Evolutionary conservation across 495 filamentous ascomycete species (phyloP).

Genomic region (Penicillium flavigenum): DNA sequence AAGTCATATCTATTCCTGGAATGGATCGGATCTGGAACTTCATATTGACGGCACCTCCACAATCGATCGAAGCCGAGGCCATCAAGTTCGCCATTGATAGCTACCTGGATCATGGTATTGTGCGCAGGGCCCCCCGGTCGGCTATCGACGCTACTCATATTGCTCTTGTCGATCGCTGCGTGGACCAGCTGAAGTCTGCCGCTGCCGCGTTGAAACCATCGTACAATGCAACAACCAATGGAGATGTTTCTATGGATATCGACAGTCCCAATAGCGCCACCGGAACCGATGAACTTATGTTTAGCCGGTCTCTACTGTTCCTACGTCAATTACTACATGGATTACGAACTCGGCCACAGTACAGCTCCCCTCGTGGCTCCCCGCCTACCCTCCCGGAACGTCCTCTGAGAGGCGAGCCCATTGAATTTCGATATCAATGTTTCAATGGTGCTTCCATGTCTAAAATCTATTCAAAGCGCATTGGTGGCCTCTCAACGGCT

Average conservation of each 20-base stretch:
- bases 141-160: constrained; percentile 71
- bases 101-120: constrained; percentile 61
- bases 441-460: constrained; percentile 60
- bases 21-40: constrained; percentile 83
- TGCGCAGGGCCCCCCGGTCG: constrained; percentile 41
- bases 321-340: constrained; percentile 57
- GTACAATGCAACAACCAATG: constrained; percentile 38
- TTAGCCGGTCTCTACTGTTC: constrained; percentile 63
- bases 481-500: constrained; percentile 69
- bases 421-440: constrained; percentile 71
- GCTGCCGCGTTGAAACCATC: constrained; percentile 58
- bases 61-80: constrained; percentile 65
- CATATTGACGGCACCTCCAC: constrained; percentile 66
- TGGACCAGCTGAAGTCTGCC: constrained; percentile 69
- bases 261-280: constrained; percentile 44
- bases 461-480: constrained; percentile 56
- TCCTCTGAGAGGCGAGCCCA: constrained; percentile 54
- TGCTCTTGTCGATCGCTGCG: constrained; percentile 71
- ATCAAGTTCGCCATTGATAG: constrained; percentile 69
- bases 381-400: constrained; percentile 42
- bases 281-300: constrained; percentile 56
- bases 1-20: constrained; percentile 55
- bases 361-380: constrained; percentile 46
- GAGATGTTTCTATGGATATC: constrained; percentile 50
- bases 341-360: constrained; percentile 52